Base-by-base conservation (phyloP, 495 filamentous ascomycete species). In the Bryoglossum gracile region DNA sequence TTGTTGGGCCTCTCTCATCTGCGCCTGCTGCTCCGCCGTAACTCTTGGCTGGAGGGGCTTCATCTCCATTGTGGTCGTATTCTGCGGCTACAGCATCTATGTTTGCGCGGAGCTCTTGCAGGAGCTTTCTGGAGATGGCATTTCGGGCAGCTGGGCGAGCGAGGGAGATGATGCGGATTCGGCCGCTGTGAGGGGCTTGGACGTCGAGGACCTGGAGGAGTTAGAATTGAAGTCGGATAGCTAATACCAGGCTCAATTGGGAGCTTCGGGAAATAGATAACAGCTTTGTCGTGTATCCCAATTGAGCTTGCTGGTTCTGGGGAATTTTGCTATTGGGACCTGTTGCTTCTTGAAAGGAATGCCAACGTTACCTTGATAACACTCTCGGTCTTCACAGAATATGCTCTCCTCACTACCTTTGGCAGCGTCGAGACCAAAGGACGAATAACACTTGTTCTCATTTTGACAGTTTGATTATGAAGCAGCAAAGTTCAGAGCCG, bases 101-200 rank as follows among this genome's bases (percentile, higher is more conserved):
- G 43, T 92, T 75, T n/a, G 75, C 64, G 19, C 74, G 69, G 18
- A 98, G 75, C 10, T 82, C 75, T 5, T 74, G 63, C 43, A 98
- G 73, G 25, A 98, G 72, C 30, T 80, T 77, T 39, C 71, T 73
- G 0, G 91, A 96, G 65, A 98, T 84, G 39, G 92, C 89, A 60
- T 98, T 98, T 53, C 88, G 83, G 32, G 88, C 84, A 1, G 74
- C 60, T 2, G 89, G 92, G 10, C 87, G 80, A 66, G 94, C 87
- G 54, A 98, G 81, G 43, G 87, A 82, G 43, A 98, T 76, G 51
- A 97, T 76, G 35, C 86, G 82, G 63, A 98, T 91, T 66, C 82
- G 82, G 48, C 92, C 92, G 3, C 78, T 77, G 56, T 84, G 80
- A 0, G 92, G 84, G 0, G 92, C 86, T 30, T 83, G 84, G 32